These are phyloP conservation scores for Zygosaccharomyces pseudobailii DNA, from an alignment of 1,139 yeast genomes.

Conservation along the genomic window DNA sequence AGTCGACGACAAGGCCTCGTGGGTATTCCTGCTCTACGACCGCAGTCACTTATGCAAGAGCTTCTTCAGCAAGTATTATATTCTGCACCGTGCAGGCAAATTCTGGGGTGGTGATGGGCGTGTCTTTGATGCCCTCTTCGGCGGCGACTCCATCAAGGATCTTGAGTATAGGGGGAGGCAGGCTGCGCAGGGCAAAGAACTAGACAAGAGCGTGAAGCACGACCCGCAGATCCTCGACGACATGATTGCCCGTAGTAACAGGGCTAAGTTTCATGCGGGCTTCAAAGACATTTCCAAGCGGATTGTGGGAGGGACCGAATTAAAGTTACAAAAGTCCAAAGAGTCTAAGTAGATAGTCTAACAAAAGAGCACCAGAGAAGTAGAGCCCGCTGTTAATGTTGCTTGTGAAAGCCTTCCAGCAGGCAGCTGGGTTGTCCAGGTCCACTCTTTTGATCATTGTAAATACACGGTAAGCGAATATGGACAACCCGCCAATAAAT, in stretches of 20 bases:
- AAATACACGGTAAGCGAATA: slow-evolving; percentile 65
- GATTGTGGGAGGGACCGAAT: slow-evolving; percentile 5
- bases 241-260: slow-evolving; percentile 14
- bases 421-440: slow-evolving; percentile 69
- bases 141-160: slow-evolving; percentile 20
- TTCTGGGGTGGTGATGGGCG: slow-evolving; percentile 31
- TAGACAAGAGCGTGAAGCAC: slow-evolving; percentile 6
- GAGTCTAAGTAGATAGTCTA: slow-evolving; percentile 58
- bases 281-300: slow-evolving; percentile 7
- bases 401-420: slow-evolving; percentile 75
- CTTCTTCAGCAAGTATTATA: slow-evolving; percentile 21
- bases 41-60: slow-evolving; percentile 11
- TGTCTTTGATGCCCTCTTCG: slow-evolving; percentile 29
- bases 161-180: slow-evolving; percentile 11
- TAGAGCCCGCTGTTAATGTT: slow-evolving; percentile 80
- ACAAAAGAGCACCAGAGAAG: slow-evolving; percentile 67
- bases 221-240: slow-evolving; percentile 13
- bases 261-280: slow-evolving; percentile 17
- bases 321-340: slow-evolving; percentile 24
- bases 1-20: slow-evolving; percentile 30
- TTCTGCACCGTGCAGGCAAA: slow-evolving; percentile 30
- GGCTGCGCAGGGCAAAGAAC: neutral
- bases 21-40: slow-evolving; percentile 25
- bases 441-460: slow-evolving; percentile 67
- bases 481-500: slow-evolving; percentile 58